Base-by-base conservation (phyloP, 2,329 filamentous ascomycete species). In the Paracamarosporium sp. region DNA sequence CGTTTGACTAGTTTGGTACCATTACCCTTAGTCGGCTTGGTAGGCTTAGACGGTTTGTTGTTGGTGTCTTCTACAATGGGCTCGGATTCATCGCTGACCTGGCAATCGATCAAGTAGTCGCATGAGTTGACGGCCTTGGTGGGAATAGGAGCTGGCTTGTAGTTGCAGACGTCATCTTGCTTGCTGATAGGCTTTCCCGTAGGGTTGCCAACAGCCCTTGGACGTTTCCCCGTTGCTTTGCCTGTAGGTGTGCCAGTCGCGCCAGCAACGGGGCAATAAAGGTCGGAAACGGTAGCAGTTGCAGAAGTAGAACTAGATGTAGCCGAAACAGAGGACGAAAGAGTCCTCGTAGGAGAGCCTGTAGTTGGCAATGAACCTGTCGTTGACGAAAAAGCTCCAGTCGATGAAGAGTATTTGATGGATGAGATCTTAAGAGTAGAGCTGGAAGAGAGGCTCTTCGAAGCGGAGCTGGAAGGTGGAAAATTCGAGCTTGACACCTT, bases 1-100 rank as follows among this genome's bases (percentile, higher is more conserved):
- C 44, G 44, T 47, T 47, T 44, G 50, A 53, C 30, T 25, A 38
- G 38, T n/a, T 44, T 33, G n/a, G 44, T 47, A 5, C 28, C 44
- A n/a, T 47, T 47, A 28, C 28, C 17, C 17, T 47, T 47, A 28
- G 44, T 22, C 17, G 44, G n/a, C 28, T 47, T 47, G 15, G 44
- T 24, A 4, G 2, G 3, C 44, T 47, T 47, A 24, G n/a, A n/a
- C n/a, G n/a, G n/a, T n/a, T n/a, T n/a, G n/a, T 33, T 22, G 7
- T 47, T 6, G 27, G 44, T 47, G 44, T 47, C 44, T 22, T 24
- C 1, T 5, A 33, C 28, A 9, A 47, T 47, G 28, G 28, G 28
- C 35, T 35, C 44, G 35, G 44, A 35, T 9, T 47, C 44, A 22
- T 47, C 28, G 44, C 44, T 28, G 28, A 47, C 13, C 13, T 47